Conservation (phyloP, 2,329 filamentous ascomycete species). For the Hypoxylon sp. region DNA sequence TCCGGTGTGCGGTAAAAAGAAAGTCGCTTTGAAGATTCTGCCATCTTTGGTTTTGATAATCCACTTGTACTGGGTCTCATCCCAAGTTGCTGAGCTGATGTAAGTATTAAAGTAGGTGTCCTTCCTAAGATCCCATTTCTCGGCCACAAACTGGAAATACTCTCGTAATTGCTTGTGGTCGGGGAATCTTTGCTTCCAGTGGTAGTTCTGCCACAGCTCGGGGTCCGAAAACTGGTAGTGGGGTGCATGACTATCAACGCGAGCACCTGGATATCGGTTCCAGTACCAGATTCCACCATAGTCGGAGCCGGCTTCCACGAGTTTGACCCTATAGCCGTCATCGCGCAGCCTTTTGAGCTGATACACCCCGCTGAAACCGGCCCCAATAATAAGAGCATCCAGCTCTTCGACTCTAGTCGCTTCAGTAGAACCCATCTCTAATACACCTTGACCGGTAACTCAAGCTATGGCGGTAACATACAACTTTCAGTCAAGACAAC, state of each 20-base stretch:
- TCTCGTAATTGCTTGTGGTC: constrained; percentile 57
- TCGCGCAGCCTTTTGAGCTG: constrained; percentile 57
- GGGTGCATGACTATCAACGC: constrained; percentile 56
- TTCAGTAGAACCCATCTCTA: constrained; percentile 35
- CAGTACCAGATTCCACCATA: constrained; percentile 62
- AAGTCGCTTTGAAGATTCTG: constrained; percentile 57
- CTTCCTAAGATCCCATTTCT: constrained; percentile 60
- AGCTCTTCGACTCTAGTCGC: constrained; percentile 36
- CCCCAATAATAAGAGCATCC: constrained; percentile 59
- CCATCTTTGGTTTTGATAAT: constrained; percentile 60
- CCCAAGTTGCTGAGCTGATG: constrained; percentile 60
- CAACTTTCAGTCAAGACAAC: constrained; percentile 1
- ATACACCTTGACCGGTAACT: background rate
- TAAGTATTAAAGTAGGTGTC: constrained; percentile 62
- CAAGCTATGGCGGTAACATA: background rate
- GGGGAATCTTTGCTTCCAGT: constrained; percentile 60
- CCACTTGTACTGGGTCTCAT: constrained; percentile 59
- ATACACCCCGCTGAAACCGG: constrained; percentile 56
- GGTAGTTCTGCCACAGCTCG: constrained; percentile 62
- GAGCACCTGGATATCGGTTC: constrained; percentile 61
- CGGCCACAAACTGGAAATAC: constrained; percentile 65
- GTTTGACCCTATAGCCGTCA: constrained; percentile 55
- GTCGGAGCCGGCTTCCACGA: constrained; percentile 57
- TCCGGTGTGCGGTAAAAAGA: constrained; percentile 63
- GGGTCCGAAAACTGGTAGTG: constrained; percentile 56